Evolutionary conservation across 169 alveolate genomes (phyloP).

Genomic region (Plasmodium coatneyi): DNA sequence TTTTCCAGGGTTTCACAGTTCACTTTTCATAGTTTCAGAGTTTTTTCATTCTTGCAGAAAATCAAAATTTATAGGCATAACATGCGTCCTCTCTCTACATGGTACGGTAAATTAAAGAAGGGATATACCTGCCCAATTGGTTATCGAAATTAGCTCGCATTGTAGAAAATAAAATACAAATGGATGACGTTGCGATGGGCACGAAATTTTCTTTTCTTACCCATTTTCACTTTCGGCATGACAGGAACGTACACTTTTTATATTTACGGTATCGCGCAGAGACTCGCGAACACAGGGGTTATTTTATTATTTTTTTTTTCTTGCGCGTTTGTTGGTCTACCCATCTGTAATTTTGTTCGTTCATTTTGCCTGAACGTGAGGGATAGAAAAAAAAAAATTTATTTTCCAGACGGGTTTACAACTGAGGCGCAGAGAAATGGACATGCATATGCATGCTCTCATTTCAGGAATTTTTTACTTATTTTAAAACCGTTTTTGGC

Average conservation of each 20-base stretch:
- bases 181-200: background rate
- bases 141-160: background rate
- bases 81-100: background rate
- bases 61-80: background rate
- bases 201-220: background rate
- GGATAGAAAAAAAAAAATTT: background rate
- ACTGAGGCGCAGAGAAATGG: conserved; percentile 4
- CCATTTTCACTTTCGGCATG: background rate
- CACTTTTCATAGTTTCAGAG: background rate
- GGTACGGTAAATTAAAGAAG: background rate
- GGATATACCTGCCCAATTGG: background rate
- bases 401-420: background rate
- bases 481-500: background rate
- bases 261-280: background rate
- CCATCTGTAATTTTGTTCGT: background rate
- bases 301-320: background rate
- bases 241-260: background rate
- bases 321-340: background rate
- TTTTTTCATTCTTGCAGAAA: background rate
- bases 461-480: background rate
- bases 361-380: background rate
- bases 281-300: conserved; percentile 1
- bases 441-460: background rate
- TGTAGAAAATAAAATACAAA: background rate
- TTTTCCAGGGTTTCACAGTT: background rate